Evolutionary conservation across 2,329 filamentous ascomycete genomes (phyloP), one percentile per base, ranked within the genome.

Genomic region (Alternaria brassicae): DNA sequence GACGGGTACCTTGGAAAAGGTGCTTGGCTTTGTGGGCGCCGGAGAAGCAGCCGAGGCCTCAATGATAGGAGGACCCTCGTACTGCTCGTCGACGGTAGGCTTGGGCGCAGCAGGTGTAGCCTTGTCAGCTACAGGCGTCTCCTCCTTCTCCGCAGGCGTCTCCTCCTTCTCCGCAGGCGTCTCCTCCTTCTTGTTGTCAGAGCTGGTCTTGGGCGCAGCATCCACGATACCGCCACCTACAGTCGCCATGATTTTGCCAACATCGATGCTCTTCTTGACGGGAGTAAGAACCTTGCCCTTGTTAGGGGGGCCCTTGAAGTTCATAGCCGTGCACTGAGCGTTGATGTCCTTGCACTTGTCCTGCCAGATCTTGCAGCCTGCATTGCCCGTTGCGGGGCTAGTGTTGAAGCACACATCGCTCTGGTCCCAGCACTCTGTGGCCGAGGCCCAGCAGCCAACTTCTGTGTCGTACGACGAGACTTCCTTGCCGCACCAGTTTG

Each of bases 401-500:
- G 77, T 74, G 42, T 81, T 74, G 77, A 85, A 91, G 81, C 90
- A 92, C n/a, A 66, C 71, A 3, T 83, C 76, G 28, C 79, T 77
- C 78, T 92, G 88, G 25, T 76, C 72, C 81, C 83, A 92, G 81
- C 79, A 81, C 10, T 77, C 62, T 58, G 77, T 64, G 13, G 57
- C 62, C 1, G 77, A 66, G 23, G 71, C 81, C 86, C 87, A 91
- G 81, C 90, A 92, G 13, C 83, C 83, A 1, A 71, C 71, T 71
- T 87, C 81, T 42, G 80, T 79, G 4, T 77, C 79, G 78, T 89
- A 91, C 8, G 77, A 68, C 0, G 84, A 74, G 1, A 91, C 81
- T 70, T 90, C 84, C 59, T 83, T 80, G 51, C 84, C 89, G 76
- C 88, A 91, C 89, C 89, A 92, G 79, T 92, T 91, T 58, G 81